Evolutionary conservation across 2,329 filamentous ascomycete genomes (phyloP).

Genomic region (Diplodia corticola): DNA sequence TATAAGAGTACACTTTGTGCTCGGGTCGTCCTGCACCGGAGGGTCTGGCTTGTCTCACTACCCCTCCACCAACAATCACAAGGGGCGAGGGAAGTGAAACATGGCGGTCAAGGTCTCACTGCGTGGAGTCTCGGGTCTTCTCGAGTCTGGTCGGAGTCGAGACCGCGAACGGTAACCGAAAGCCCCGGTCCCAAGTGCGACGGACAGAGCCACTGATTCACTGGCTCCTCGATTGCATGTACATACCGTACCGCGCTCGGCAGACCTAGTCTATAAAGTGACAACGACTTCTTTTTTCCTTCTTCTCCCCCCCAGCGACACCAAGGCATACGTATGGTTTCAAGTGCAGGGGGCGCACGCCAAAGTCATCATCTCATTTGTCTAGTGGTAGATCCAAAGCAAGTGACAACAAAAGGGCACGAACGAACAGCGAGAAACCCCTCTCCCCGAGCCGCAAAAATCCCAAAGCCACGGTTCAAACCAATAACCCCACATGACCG

Average conservation of each 20-base stretch:
- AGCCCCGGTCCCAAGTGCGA: too few relatives aligned
- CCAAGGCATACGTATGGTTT: too few relatives aligned
- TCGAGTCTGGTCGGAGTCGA: not conserved
- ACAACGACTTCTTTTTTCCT: too few relatives aligned
- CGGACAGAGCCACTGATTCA: too few relatives aligned
- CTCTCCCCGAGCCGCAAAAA: not conserved
- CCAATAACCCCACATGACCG: not conserved
- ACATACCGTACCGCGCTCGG: not conserved
- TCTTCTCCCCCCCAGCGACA: too few relatives aligned
- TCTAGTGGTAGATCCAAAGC: not conserved
- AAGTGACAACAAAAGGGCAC: not conserved
- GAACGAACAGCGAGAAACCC: not conserved
- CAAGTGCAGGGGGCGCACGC: not conserved
- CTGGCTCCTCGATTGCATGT: not conserved
- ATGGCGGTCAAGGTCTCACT: not conserved
- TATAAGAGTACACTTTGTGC: too few relatives aligned
- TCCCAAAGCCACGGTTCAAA: not conserved
- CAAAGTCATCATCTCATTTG: not conserved
- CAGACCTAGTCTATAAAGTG: not conserved
- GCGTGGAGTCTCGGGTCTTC: not conserved
- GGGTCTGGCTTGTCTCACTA: too few relatives aligned
- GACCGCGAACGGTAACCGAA: too few relatives aligned
- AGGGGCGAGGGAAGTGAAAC: not conserved
- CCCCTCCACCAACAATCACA: not conserved
- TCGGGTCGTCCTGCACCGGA: too few relatives aligned